phyloP scores from a whole-genome alignment of 2,329 filamentous ascomycete species.

The Lasiodiplodia theobromae region DNA sequence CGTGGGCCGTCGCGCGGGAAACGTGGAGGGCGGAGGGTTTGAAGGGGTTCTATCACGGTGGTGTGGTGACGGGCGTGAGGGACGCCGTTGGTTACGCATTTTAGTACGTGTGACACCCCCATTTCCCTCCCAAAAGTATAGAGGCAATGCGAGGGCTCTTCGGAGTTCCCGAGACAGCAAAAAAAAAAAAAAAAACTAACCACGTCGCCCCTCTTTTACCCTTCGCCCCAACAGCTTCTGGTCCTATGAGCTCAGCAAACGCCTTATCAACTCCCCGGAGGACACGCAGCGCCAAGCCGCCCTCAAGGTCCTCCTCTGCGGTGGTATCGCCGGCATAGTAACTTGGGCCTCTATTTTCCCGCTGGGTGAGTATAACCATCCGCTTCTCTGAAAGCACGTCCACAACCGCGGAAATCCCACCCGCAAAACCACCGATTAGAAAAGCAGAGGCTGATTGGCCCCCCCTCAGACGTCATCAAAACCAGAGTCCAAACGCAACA shows the following conservation, averaged over 20 bases:
- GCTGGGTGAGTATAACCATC: slow-evolving; percentile 51
- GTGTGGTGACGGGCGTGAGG: slow-evolving; percentile 78
- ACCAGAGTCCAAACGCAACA: slow-evolving; percentile 83
- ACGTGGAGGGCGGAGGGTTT: slow-evolving; percentile 67
- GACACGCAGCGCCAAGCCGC: slow-evolving; percentile 59
- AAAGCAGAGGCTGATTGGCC: neutral
- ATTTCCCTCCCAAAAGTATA: neutral
- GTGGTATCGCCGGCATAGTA: slow-evolving; percentile 83
- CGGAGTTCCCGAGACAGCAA: neutral
- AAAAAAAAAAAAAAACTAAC: neutral
- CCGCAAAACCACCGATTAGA: no score
- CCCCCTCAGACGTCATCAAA: slow-evolving; percentile 78
- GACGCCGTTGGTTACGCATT: slow-evolving; percentile 96
- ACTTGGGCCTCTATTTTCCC: slow-evolving; percentile 94
- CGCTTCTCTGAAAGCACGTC: neutral
- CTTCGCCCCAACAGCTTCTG: slow-evolving; percentile 67
- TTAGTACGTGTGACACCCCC: slow-evolving; percentile 63
- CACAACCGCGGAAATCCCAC: no score
- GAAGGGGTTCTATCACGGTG: slow-evolving; percentile 80
- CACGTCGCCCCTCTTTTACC: neutral
- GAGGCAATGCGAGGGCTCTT: neutral
- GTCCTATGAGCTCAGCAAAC: slow-evolving; percentile 81
- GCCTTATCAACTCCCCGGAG: slow-evolving; percentile 47
- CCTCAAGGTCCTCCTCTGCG: slow-evolving; percentile 76
- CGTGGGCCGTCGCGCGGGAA: slow-evolving; percentile 68